Evolutionary conservation across 768 basidiomycete genomes (phyloP).

Genomic region (Psilocybe subaeruginosa): DNA sequence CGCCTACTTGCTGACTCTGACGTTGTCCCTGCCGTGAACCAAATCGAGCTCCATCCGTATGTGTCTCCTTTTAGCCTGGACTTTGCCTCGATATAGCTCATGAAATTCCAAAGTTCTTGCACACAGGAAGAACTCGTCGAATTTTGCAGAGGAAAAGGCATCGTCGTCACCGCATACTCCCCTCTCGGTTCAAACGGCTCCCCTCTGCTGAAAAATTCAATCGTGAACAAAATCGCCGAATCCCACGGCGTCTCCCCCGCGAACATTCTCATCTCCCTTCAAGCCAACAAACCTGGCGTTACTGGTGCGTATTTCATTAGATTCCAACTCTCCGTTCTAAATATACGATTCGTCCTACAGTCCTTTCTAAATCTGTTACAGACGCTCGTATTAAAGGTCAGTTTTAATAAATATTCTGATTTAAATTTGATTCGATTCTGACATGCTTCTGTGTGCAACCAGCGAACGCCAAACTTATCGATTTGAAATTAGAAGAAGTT

Average conservation of each 20-base stretch:
- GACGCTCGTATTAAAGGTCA: conserved; percentile 59
- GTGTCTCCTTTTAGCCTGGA: conserved; percentile 21
- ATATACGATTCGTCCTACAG: conserved; percentile 26
- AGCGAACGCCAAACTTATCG: conserved; percentile 58
- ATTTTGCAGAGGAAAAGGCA: conserved; percentile 64
- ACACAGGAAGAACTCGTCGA: conserved; percentile 67
- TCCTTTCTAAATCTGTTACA: conserved; percentile 81
- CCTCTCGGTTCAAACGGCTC: conserved; percentile 76
- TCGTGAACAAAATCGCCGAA: conserved; percentile 63
- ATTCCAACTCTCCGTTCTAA: not conserved
- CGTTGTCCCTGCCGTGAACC: conserved; percentile 78
- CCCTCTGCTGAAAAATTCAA: conserved; percentile 62
- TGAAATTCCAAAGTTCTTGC: conserved; percentile 44
- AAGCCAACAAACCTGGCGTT: conserved; percentile 67
- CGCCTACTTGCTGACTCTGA: conserved; percentile 57
- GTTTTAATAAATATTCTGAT: conserved; percentile 19
- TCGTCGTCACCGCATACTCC: conserved; percentile 77
- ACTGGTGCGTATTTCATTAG: conserved; percentile 38
- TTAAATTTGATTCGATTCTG: not conserved
- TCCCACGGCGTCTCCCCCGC: conserved; percentile 62
- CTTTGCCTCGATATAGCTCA: not conserved
- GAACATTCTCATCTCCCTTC: conserved; percentile 73
- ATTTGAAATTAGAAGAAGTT: conserved; percentile 65
- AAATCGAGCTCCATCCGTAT: conserved; percentile 77
- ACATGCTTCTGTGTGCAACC: conserved; percentile 30